These are phyloP conservation scores for Calocybe indica DNA, from an alignment of 768 basidiomycete species.

Conservation along the genomic window DNA sequence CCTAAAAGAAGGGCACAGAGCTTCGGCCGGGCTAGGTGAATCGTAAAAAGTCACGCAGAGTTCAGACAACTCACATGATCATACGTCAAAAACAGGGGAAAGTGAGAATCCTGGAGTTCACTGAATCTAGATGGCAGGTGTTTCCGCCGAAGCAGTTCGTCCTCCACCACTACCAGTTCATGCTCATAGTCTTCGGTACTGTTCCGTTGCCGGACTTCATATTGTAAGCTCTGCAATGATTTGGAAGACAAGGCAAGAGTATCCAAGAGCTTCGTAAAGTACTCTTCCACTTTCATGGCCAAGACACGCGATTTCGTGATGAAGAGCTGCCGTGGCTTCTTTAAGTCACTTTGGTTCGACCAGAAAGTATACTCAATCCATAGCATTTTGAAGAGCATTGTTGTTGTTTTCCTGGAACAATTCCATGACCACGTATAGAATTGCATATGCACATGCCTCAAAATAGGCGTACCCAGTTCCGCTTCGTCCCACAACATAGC, in stretches of 20 bases:
- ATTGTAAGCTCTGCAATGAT: conserved; percentile 30
- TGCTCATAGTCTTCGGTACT: conserved; percentile 9
- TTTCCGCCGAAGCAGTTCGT: conserved; percentile 29
- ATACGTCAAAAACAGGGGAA: conserved; percentile 67
- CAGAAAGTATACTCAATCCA: conserved; percentile 55
- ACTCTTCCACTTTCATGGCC: conserved; percentile 65
- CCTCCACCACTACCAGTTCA: conserved; percentile 34
- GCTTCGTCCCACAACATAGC: conserved; percentile 64
- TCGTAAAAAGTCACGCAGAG: background rate
- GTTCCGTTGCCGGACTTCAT: conserved; percentile 14
- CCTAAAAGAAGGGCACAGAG: too few species aligned
- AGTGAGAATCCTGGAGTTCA: conserved; percentile 50
- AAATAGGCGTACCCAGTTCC: conserved; percentile 55
- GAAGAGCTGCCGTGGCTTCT: conserved; percentile 62
- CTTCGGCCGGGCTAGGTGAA: background rate
- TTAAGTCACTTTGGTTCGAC: conserved; percentile 22
- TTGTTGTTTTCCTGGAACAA: conserved; percentile 61
- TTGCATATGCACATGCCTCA: background rate
- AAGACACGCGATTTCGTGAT: conserved; percentile 65
- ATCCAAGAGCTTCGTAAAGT: conserved; percentile 46
- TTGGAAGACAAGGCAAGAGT: conserved; percentile 33
- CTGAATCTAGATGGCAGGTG: conserved; percentile 51
- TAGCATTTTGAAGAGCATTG: conserved; percentile 74
- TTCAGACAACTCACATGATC: conserved; percentile 37
- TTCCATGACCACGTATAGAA: conserved; percentile 2